Evolutionary conservation across 257 asterid species (phyloP), one percentile per base, ranked within the genome.

Genomic region (Echites panduratus): DNA sequence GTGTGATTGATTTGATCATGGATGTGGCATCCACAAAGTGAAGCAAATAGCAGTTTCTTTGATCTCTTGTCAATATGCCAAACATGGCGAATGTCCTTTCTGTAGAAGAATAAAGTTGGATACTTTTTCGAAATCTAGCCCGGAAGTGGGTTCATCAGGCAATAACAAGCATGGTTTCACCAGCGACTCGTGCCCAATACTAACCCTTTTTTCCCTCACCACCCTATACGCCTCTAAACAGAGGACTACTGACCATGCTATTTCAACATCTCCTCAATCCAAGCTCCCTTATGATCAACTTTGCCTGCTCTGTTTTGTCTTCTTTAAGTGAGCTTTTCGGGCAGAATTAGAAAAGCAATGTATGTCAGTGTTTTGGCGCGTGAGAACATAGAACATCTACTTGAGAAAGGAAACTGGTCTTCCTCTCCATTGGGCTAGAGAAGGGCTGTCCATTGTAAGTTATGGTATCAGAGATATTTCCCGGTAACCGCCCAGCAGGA

Each of bases 141-240:
- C 97, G 0, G 97, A 92, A 5, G 98, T 92, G 0, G 98, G 98
- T 84, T 92, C 98, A 52, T 92, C 98, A 59, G 87, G 87, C 79
- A 92, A 66, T 70, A 92, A 73, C 14, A 92, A 74, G 40, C 96
- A 87, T 1, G 98, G 98, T 47, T 90, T 90, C 76, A 92, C 90
- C 38, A 92, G 40, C 97, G 90, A 89, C 63, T 92, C 98, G 53
- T 90, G 97, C 19, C 97, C 98, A 32, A 92, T 88, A 20, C 95
- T 92, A 32, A 92, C 97, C 32, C 98, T n/a, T 74, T 65, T 89
- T 90, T 27, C 97, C 77, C 76, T 92, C 98, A 49, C 98, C 98
- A 1, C 98, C 98, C 0, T 97, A 92, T 12, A 92, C 43, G 0
- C 98, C 98, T 68, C 97, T 68, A 64, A 89, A 19, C 9, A 85